Evolutionary conservation across 2,329 filamentous ascomycete genomes (phyloP).

Genomic region (Akanthomyces dipterigenus): DNA sequence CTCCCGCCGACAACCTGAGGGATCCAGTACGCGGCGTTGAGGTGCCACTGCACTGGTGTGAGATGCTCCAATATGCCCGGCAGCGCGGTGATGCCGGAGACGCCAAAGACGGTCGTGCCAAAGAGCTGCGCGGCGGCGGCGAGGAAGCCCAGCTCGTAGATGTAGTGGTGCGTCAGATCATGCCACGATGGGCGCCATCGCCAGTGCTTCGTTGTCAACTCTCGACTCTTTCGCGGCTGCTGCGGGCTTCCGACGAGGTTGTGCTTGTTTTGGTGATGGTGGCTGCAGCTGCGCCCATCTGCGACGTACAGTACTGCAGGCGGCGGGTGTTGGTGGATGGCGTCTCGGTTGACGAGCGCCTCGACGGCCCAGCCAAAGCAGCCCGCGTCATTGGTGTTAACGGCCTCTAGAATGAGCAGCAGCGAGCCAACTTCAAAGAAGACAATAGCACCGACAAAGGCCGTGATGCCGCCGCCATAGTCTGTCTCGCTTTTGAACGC

Average conservation of each 20-base stretch:
- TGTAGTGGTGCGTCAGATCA: background rate
- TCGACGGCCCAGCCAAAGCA: slow-evolving; percentile 12
- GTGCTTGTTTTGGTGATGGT: slow-evolving; percentile 2
- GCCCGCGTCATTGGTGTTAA: slow-evolving; percentile 1
- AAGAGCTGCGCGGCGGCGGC: slow-evolving; percentile 50
- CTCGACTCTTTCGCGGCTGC: background rate
- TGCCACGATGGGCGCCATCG: slow-evolving; percentile 6
- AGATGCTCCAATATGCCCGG: slow-evolving; percentile 50
- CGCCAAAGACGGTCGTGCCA: slow-evolving; percentile 58
- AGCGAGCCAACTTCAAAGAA: slow-evolving; percentile 2
- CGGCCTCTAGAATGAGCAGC: slow-evolving; percentile 7
- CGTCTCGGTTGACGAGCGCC: background rate
- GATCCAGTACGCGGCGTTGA: slow-evolving; percentile 52
- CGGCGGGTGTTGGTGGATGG: background rate
- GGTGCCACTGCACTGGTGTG: slow-evolving; percentile 30
- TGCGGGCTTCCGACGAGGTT: background rate
- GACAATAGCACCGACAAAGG: background rate
- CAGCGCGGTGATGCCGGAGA: slow-evolving; percentile 23
- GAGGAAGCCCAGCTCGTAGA: slow-evolving; percentile 56
- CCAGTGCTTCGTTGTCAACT: background rate
- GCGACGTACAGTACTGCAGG: background rate
- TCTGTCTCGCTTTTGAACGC: background rate
- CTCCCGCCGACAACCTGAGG: slow-evolving; percentile 55
- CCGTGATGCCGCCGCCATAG: slow-evolving; percentile 6
- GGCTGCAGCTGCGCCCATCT: background rate